Base-by-base conservation (phyloP, 768 basidiomycete genomes). In the Artomyces pyxidatus region DNA sequence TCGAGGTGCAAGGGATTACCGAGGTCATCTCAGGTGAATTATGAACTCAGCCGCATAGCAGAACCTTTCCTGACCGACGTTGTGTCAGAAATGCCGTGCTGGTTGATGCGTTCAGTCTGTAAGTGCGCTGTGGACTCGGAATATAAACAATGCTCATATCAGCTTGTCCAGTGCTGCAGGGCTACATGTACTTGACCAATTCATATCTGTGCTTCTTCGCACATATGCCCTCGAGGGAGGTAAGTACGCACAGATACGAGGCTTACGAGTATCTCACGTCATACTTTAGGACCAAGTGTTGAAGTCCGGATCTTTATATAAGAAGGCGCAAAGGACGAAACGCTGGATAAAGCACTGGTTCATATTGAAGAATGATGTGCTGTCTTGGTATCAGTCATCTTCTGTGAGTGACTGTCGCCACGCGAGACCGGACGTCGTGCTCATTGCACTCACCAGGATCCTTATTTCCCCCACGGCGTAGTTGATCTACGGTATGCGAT, bases 261-360 rank as follows among this genome's bases (percentile, higher is more conserved):
- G n/a, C n/a, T n/a, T n/a, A n/a, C n/a, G n/a, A n/a, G n/a, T n/a
- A n/a, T n/a, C n/a, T n/a, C n/a, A n/a, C n/a, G n/a, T n/a, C n/a
- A n/a, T 39, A 52, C 8, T 47, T 42, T 56, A 96, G 92, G 88
- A 94, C 61, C 86, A 93, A 74, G 71, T 94, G 2, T 72, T 97
- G 38, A 98, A 97, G 64, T 95, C 92, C 0, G 96, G 93, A 0
- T 82, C 83, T 3, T 73, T 99, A 35, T 81, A 78, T 58, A 96
- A 95, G 74, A 90, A 85, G 61, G 81, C 91, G 0, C 82, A 83
- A 47, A 77, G 88, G 47, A 94, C 91, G 8, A 95, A 91, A 59
- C 81, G 91, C 19, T 94, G 88, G 85, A 81, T 85, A 58, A 92
- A 87, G 62, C 91, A 92, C 64, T 98, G 96, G 96, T 94, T 97